Evolutionary conservation across 768 basidiomycete species (phyloP), one percentile per base, ranked within the genome.

Genomic region (Myochromella boudieri): DNA sequence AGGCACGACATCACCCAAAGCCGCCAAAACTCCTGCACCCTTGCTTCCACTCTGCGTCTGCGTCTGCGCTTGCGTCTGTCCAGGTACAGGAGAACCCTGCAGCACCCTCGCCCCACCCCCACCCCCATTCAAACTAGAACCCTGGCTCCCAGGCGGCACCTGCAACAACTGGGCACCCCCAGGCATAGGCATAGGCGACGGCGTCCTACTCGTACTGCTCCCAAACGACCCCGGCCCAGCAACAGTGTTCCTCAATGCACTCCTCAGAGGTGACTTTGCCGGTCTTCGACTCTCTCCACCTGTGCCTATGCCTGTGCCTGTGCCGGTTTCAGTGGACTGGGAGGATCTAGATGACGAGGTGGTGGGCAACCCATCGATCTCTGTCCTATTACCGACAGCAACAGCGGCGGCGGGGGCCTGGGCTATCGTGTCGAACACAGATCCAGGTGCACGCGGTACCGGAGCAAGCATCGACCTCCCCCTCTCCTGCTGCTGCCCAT

Each of bases 181-280:
- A 17, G 17, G 36, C 21, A 26, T 51, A 0, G 59, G 60, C 39
- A 60, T 47, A 6, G 80, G 80, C 18, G 80, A 79, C 7, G 78
- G 75, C 20, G 75, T 73, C 37, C 75, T 62, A 48, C 76, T 80
- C 10, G 71, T 36, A 48, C n/a, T n/a, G n/a, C n/a, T n/a, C n/a
- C n/a, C n/a, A n/a, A n/a, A n/a, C n/a, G n/a, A n/a, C n/a, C n/a
- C n/a, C n/a, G n/a, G n/a, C n/a, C n/a, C n/a, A n/a, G n/a, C n/a
- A n/a, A n/a, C n/a, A n/a, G n/a, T n/a, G n/a, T 77, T 75, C 53
- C 78, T 76, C 64, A 89, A 52, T 18, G 85, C 87, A 44, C 85
- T 86, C 44, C 77, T 71, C 25, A 89, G 57, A 0, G 85, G 85
- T 21, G 69, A 60, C 60, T 74, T 76, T 7, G 67, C 65, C 2